Conservation (phyloP, 495 filamentous ascomycete genomes). For the Apodospora peruviana region DNA sequence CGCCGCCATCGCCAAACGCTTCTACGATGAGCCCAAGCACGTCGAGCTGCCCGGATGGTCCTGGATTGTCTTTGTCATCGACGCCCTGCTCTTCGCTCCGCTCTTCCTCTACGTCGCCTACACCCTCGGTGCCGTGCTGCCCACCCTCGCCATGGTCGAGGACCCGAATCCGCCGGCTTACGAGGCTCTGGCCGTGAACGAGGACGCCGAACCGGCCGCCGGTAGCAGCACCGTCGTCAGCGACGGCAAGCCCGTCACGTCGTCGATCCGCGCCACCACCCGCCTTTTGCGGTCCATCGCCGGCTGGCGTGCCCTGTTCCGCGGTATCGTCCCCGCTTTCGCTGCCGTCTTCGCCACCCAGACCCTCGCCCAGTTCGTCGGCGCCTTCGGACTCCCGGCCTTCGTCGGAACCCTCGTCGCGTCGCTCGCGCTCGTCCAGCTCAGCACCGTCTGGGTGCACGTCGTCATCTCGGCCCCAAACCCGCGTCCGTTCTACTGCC, state of each 20-base stretch:
- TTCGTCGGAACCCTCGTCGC: conserved; percentile 28
- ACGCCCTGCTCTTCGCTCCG: background rate
- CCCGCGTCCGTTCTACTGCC: conserved; percentile 32
- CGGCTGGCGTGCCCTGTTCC: conserved; percentile 36
- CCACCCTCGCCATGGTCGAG: conserved; percentile 43
- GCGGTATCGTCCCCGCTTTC: conserved; percentile 29
- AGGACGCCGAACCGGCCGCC: conserved; percentile 12
- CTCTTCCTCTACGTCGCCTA: conserved; percentile 32
- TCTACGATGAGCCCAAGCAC: conserved; percentile 1
- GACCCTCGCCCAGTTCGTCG: conserved; percentile 10
- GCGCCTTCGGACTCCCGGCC: conserved; percentile 16
- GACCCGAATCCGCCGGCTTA: conserved; percentile 45
- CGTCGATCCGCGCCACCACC: conserved; percentile 37
- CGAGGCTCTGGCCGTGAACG: conserved; percentile 34
- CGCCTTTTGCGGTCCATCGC: conserved; percentile 29
- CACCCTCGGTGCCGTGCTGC: conserved; percentile 32
- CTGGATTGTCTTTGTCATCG: background rate
- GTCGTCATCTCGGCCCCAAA: conserved; percentile 38
- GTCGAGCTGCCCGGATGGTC: background rate
- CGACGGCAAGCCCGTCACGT: conserved; percentile 28
- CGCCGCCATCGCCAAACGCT: conserved; percentile 6
- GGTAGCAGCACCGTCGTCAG: background rate
- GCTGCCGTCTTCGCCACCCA: conserved; percentile 13
- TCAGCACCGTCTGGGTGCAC: conserved; percentile 39
- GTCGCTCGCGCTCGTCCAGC: conserved; percentile 29